Conservation (phyloP, 192 early-diverging fungal species). For the Helicostylum pulchrum region DNA sequence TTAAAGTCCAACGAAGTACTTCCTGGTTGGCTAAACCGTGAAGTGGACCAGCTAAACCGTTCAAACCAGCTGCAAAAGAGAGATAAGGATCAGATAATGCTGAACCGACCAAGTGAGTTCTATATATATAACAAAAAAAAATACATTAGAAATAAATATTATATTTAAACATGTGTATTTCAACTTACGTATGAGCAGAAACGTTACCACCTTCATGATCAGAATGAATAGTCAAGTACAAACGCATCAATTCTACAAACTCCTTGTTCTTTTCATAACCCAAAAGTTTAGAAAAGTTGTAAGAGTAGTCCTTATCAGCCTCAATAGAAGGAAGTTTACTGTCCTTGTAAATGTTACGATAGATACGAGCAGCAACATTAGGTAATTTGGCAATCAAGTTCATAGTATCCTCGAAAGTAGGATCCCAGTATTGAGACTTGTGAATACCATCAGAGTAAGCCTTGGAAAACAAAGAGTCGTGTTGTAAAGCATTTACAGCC, state of each 20-base stretch:
- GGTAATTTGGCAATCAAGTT: slow-evolving; percentile 99
- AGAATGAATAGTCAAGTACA: slow-evolving; percentile 99
- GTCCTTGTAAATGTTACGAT: slow-evolving; percentile 98
- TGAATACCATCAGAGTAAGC: slow-evolving; percentile 89
- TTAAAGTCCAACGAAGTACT: slow-evolving; percentile 94
- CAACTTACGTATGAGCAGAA: slow-evolving; percentile 84
- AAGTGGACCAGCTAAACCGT: slow-evolving; percentile 97
- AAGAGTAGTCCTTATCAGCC: slow-evolving; percentile 85
- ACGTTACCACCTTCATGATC: slow-evolving; percentile 99
- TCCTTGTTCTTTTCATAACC: slow-evolving; percentile 84
- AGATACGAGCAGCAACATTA: slow-evolving; percentile 94
- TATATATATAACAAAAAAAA: slow-evolving; percentile 14
- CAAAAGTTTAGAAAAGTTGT: slow-evolving; percentile 91
- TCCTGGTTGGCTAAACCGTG: slow-evolving; percentile 99
- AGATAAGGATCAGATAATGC: slow-evolving; percentile 99
- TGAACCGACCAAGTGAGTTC: slow-evolving; percentile 79
- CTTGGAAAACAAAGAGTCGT: slow-evolving; percentile 95
- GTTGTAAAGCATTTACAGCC: slow-evolving; percentile 95
- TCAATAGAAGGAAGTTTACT: slow-evolving; percentile 85
- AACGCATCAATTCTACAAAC: slow-evolving; percentile 96
- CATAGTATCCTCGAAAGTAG: slow-evolving; percentile 94
- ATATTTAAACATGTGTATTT: slow-evolving; percentile 10
- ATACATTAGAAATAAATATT: neutral
- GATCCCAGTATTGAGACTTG: slow-evolving; percentile 97
- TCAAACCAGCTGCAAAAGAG: slow-evolving; percentile 93